Percentiles rank a stretch among this genome's conserved stretches.
phyloP scores from a whole-genome alignment of 257 asterid genomes.

The Solanum bukasovii region DNA sequence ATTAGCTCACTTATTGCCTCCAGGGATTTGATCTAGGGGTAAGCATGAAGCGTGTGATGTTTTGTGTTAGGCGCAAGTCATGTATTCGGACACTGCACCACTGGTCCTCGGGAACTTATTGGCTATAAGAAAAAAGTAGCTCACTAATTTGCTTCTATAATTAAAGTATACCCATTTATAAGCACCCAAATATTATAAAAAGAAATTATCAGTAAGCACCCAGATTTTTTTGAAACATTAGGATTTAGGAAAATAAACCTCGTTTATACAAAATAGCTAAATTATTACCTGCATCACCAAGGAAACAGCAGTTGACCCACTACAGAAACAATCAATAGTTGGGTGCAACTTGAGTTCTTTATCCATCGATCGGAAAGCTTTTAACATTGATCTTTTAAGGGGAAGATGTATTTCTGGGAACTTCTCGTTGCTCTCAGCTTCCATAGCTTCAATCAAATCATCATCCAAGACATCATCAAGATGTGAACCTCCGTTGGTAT shows the following conservation, averaged over 20 bases:
- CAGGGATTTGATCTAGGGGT: not conserved
- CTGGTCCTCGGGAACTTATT: not conserved
- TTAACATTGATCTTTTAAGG: conserved; percentile 60
- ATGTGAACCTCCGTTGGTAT: conserved; percentile 36
- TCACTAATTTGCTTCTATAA: not conserved
- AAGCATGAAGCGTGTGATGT: not conserved
- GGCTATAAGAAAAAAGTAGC: not conserved
- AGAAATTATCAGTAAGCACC: not conserved
- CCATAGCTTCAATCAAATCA: conserved; percentile 54
- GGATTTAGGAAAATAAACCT: not conserved
- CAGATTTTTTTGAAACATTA: not conserved
- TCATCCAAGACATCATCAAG: conserved; percentile 69
- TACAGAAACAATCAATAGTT: conserved; percentile 78
- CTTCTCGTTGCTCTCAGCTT: conserved; percentile 53
- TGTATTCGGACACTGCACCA: not conserved
- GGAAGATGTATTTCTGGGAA: conserved; percentile 70
- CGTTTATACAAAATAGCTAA: not conserved
- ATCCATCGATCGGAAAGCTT: conserved; percentile 86
- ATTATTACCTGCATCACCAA: conserved; percentile 59
- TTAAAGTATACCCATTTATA: not conserved
- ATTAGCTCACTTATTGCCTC: not conserved
- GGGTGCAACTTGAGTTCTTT: conserved; percentile 85
- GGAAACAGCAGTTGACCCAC: conserved; percentile 86
- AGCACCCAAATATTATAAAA: not conserved
- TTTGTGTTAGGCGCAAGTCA: not conserved